Evolutionary conservation across 2,329 filamentous ascomycete genomes (phyloP), one percentile per base, ranked within the genome.

Genomic region (Thielaviopsis populi): DNA sequence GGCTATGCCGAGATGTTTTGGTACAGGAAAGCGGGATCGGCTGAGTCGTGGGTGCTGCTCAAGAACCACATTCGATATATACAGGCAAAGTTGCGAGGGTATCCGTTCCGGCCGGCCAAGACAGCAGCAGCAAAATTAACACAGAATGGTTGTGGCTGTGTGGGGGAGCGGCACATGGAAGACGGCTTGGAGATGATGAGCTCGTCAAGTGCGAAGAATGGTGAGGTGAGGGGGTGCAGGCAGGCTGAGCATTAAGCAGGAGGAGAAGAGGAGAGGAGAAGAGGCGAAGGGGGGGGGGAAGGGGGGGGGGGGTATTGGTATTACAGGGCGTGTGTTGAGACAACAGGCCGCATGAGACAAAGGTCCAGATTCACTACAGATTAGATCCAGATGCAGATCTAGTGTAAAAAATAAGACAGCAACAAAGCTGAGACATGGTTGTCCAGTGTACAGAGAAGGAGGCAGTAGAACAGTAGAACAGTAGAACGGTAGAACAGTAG

Each of bases 51-150:
- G 64, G 46, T 53, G 19, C 50, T 66, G 40, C 13, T 66, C 6
- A 66, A 63, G 56, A 66, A 66, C 42, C 42, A 66, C 50, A 60
- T 66, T 6, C 61, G 61, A 8, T 63, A 37, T 19, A 56, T 46
- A 30, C 37, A 22, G 2, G 27, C 22, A 17, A 59, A 50, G 43
- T 27, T 66, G n/a, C 50, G 63, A 24, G 19, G 53, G 2, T 22
- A 48, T 8, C 48, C 50, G 46, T 65, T 65, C 59, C 59, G 50
- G 40, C n/a, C 40, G 46, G 11, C 53, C 2, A 22, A 7, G 5
- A 8, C 6, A 11, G 10, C 22, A 2, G 5, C 6, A 11, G 10
- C 22, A 2, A 33, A 33, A 37, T 13, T 24, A 30, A 17, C 30
- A 50, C 41, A 40, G 2, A 33, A 62, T 42, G 46, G 33, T 19